These are phyloP conservation scores for Cyclotella sp. DNA, from an alignment of 108 stramenopile species.

Conservation along the genomic window DNA sequence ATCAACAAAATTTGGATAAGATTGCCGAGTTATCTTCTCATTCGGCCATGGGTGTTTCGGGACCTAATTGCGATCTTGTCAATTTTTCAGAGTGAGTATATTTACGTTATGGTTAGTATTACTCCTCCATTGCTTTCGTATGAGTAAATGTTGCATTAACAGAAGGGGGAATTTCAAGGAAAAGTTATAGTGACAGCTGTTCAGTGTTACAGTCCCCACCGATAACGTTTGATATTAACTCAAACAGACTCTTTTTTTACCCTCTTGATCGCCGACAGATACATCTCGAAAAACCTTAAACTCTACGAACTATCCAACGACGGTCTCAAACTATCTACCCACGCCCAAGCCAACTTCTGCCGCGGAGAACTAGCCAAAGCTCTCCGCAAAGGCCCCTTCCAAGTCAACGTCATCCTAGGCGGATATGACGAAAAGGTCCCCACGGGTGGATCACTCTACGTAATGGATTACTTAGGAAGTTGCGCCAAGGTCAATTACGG, in stretches of 20 bases:
- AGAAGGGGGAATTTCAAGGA: too few relatives aligned
- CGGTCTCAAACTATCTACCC: constrained; percentile 88
- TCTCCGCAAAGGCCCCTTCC: constrained; percentile 95
- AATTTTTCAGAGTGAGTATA: constrained; percentile 88
- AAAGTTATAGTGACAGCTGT: too few relatives aligned
- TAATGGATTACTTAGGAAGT: constrained; percentile 93
- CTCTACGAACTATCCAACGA: constrained; percentile 95
- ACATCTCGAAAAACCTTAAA: constrained; percentile 92
- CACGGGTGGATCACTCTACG: constrained; percentile 80
- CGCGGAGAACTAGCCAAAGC: constrained; percentile 94
- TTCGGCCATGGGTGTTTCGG: constrained; percentile 88
- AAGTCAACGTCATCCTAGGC: constrained; percentile 94
- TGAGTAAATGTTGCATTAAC: not conserved
- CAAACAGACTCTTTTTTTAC: not conserved
- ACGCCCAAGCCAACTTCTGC: constrained; percentile 95
- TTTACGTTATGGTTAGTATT: not conserved
- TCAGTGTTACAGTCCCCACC: too few relatives aligned
- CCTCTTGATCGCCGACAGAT: constrained; percentile 39
- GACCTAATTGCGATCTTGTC: constrained; percentile 89
- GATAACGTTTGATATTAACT: not conserved
- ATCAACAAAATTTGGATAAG: constrained; percentile 91
- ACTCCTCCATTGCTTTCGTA: not conserved
- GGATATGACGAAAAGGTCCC: constrained; percentile 83
- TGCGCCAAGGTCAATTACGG: constrained; percentile 85
- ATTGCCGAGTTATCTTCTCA: constrained; percentile 75